Evolutionary conservation across 306 rosid genomes (phyloP), one percentile per base, ranked within the genome.

Genomic region (Prunus mira): DNA sequence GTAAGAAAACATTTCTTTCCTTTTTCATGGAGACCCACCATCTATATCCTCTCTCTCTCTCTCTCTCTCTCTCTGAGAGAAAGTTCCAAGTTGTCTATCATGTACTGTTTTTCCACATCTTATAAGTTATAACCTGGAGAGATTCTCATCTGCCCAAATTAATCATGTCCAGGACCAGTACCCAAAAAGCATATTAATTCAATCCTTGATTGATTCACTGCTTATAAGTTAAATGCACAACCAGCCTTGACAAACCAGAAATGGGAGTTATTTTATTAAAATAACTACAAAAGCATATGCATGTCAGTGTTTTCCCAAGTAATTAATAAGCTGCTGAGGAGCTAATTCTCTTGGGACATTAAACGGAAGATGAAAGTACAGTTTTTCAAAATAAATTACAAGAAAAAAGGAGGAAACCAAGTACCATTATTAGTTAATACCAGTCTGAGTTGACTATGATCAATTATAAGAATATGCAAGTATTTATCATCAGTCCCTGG

Each of bases 371-470:
- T 58, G 47, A 57, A 71, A 73, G 65, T 20, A 28, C 73, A 57
- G 24, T 58, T 47, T 62, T 54, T 38, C 64, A 46, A 9, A 10
- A 76, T 25, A 28, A 63, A 8, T 8, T 30, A 71, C 15, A 30
- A 25, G 60, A 4, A 49, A 32, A 54, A 68, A 34, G 43, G 1
- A 58, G 17, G 12, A 2, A 24, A 69, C 17, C 54, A 43, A 45
- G 74, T 28, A 70, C 17, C 18, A 73, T 52, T 20, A 67, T 64
- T 69, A 51, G 47, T 76, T 77, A 77, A 73, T 66, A 34, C 62
- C 72, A 71, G 7, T 57, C 69, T 38, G 75, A 79, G 93, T 91
- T 91, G 93, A 91, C 95, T 80, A 67, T 52, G 73, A 84, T 81
- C 27, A 79, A 76, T 83, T 52, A 83, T 69, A 84, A 65, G 72